Evolutionary conservation across 2,329 filamentous ascomycete genomes (phyloP).

Genomic region (Torrubiellomyces zombiae): DNA sequence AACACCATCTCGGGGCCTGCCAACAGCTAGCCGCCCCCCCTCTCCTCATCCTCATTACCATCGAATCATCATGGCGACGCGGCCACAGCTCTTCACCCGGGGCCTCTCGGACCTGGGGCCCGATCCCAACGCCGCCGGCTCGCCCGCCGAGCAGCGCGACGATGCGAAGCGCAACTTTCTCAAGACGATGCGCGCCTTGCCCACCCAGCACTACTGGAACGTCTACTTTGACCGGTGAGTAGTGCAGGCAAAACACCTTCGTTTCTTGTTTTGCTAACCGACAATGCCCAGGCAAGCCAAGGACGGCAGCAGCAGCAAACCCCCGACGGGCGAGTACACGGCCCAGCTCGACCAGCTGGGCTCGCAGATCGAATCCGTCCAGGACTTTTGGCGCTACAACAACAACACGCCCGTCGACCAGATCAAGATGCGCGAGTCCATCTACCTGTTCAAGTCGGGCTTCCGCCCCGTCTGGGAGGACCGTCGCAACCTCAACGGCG

Average conservation of each 20-base stretch:
- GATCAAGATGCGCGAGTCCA: conserved; percentile 60
- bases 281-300: conserved; percentile 17
- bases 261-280: not conserved
- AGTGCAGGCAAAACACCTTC: not conserved
- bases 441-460: conserved; percentile 66
- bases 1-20: no score
- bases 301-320: conserved; percentile 26
- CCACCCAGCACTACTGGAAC: conserved; percentile 67
- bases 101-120: conserved; percentile 45
- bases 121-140: conserved; percentile 42
- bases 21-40: not conserved
- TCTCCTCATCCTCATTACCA: not conserved
- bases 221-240: conserved; percentile 47
- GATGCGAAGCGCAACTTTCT: conserved; percentile 73
- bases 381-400: conserved; percentile 72
- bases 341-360: conserved; percentile 44
- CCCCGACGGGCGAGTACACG: conserved; percentile 30
- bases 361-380: conserved; percentile 56
- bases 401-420: conserved; percentile 66
- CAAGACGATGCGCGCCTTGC: conserved; percentile 53
- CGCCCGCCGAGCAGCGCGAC: conserved; percentile 57
- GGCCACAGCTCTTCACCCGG: conserved; percentile 43
- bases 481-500: conserved; percentile 67
- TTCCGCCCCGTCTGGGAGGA: conserved; percentile 74
- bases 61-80: conserved; percentile 31